phyloP scores from a whole-genome alignment of 768 basidiomycete species.

The Pilatotrama ljubarskyi region DNA sequence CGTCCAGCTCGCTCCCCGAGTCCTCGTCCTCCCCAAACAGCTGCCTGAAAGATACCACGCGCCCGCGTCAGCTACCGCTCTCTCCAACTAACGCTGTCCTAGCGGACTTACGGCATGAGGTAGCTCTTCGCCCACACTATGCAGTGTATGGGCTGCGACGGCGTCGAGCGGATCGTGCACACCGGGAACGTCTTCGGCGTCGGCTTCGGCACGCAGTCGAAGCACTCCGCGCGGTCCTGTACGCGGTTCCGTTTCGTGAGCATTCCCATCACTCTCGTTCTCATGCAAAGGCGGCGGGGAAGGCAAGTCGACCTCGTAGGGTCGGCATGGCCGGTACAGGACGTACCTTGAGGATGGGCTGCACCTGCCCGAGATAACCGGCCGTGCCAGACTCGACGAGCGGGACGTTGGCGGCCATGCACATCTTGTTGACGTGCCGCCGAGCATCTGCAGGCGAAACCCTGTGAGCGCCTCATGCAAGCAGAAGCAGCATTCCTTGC shows the following conservation, averaged over 20 bases:
- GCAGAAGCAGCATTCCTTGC: not conserved
- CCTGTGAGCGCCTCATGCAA: not conserved
- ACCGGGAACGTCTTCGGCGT: conserved; percentile 95
- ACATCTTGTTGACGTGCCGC: conserved; percentile 96
- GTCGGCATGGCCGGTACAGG: too few relatives aligned
- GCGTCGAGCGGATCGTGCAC: conserved; percentile 96
- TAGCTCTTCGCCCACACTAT: conserved; percentile 99
- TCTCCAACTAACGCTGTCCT: too few relatives aligned
- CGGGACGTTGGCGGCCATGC: conserved; percentile 88
- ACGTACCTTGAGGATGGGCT: conserved; percentile 82
- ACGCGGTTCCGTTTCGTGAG: not conserved
- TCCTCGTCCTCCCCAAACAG: conserved; percentile 94
- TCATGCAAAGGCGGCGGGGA: too few relatives aligned
- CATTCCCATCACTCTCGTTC: not conserved
- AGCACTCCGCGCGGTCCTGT: conserved; percentile 90
- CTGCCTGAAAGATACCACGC: conserved; percentile 52
- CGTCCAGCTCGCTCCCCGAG: conserved; percentile 79
- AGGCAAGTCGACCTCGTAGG: too few relatives aligned
- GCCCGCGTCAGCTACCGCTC: too few relatives aligned
- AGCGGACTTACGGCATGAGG: conserved; percentile 72
- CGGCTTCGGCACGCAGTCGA: conserved; percentile 92
- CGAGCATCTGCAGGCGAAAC: conserved; percentile 70
- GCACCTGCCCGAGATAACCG: conserved; percentile 96
- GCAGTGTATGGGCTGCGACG: conserved; percentile 96
- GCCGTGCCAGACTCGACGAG: conserved; percentile 96